phyloP scores from a whole-genome alignment of 129 eudicot genomes.

The Apium graveolens region DNA sequence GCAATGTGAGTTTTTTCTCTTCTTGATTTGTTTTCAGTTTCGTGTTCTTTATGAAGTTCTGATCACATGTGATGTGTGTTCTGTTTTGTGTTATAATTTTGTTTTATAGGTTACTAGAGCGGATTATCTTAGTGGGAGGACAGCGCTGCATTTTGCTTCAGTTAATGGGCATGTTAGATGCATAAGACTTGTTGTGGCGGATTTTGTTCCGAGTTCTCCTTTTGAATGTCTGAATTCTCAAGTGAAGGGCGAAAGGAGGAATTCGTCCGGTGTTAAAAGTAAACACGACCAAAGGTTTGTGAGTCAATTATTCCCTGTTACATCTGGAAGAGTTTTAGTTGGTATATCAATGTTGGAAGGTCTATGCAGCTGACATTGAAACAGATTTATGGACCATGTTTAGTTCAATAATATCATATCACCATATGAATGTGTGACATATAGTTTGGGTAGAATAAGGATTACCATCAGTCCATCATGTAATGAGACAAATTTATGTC shows the following conservation, averaged over 20 bases:
- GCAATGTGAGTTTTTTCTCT: conserved; percentile 57
- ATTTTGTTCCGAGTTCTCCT: conserved; percentile 89
- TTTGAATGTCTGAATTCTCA: conserved; percentile 45
- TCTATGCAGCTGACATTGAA: background rate
- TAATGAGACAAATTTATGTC: background rate
- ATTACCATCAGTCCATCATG: background rate
- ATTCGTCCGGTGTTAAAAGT: conserved; percentile 33
- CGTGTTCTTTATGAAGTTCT: background rate
- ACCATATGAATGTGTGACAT: background rate
- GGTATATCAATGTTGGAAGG: background rate
- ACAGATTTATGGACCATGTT: background rate
- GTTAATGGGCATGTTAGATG: conserved; percentile 88
- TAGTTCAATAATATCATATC: too few relatives aligned
- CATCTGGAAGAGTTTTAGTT: background rate
- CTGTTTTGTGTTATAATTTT: background rate
- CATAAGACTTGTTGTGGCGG: conserved; percentile 82
- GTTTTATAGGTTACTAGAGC: conserved; percentile 69
- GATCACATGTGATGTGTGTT: background rate
- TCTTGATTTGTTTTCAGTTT: background rate
- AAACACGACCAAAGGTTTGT: conserved; percentile 53
- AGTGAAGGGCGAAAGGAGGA: conserved; percentile 31
- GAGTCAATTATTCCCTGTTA: background rate
- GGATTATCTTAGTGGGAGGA: conserved; percentile 90
- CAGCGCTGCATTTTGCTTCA: conserved; percentile 95
- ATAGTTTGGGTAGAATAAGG: background rate